These are phyloP conservation scores for Stentor roeselii DNA, from an alignment of 73 alveolate genomes.

Conservation along the genomic window DNA sequence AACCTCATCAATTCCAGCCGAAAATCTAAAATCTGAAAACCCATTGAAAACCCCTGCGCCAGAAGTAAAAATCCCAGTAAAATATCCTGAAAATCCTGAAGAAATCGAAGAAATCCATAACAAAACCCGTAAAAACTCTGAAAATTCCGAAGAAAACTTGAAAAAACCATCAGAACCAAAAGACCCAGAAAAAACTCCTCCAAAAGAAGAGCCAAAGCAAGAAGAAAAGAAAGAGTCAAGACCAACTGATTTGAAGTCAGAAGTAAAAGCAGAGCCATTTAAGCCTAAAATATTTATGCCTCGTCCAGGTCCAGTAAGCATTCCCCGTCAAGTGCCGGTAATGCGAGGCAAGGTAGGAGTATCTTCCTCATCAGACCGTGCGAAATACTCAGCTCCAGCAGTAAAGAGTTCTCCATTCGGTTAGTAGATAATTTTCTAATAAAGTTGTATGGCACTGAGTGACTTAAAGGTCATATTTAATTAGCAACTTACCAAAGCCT, in stretches of 20 bases:
- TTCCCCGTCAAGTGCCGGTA: not conserved
- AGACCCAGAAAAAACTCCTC: not conserved
- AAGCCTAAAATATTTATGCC: not conserved
- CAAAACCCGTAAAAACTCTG: not conserved
- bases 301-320: not conserved
- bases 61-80: not conserved
- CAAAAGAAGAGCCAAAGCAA: not conserved
- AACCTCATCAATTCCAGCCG: no score
- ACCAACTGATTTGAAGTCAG: not conserved
- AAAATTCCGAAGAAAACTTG: not conserved
- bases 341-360: not conserved
- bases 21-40: not conserved
- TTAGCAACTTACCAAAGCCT: slow-evolving; percentile 15
- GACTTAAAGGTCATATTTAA: not conserved
- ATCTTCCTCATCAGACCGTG: not conserved
- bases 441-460: not conserved
- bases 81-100: not conserved
- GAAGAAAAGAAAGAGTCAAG: not conserved
- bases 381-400: not conserved
- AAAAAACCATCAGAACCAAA: not conserved
- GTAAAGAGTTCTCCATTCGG: not conserved
- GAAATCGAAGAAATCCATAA: not conserved
- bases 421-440: no score
- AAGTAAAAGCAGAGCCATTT: not conserved
- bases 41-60: not conserved